Base-by-base conservation (phyloP, 768 basidiomycete species). In the Auricularia sp. region DNA sequence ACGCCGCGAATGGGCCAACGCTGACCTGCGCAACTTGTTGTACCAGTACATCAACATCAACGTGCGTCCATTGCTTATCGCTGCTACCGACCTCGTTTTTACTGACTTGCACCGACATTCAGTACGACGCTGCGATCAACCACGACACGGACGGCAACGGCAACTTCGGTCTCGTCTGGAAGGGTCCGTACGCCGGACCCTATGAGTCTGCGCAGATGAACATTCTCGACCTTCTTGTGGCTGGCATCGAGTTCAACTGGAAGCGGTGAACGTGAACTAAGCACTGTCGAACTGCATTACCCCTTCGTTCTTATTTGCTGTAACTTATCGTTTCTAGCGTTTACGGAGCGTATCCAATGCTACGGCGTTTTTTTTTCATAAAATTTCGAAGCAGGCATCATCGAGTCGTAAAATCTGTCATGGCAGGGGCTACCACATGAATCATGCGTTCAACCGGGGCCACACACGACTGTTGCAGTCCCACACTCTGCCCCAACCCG, bases 221-320 rank as follows among this genome's bases (percentile, higher is more conserved):
- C 56, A 35, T 59, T 18, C 56, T 59, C 56, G 56, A 59, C 56
- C 14, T 35, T 14, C 56, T 59, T 29, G 34, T 35, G 8, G 56
- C 56, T 14, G 56, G 56, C 18, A 18, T 59, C 56, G 56, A 59
- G 56, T 29, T 59, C 56, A 59, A 59, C 56, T 59, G 56, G 56
- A 12, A 29, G 23, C 56, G 56, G 29, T 59, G 56, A 59, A 29
- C 23, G 8, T 12, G 29, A 29, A 29, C 54, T 56, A 21, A 44
- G 43, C 43, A 44, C 18, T 18, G 11, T 10, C 21, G 14, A 6
- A 18, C 5, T 12, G 47, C 14, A 18, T 14, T 51, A 51, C 47
- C 14, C 21, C 6, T 18, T 51, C 21, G 47, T 18, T 51, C 6
- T 51, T 51, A 51, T 51, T 51, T 51, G 47, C 21, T 51, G 47